Base-by-base conservation (phyloP, 805 yeast genomes). In the Yamadazyma akitaensis region DNA sequence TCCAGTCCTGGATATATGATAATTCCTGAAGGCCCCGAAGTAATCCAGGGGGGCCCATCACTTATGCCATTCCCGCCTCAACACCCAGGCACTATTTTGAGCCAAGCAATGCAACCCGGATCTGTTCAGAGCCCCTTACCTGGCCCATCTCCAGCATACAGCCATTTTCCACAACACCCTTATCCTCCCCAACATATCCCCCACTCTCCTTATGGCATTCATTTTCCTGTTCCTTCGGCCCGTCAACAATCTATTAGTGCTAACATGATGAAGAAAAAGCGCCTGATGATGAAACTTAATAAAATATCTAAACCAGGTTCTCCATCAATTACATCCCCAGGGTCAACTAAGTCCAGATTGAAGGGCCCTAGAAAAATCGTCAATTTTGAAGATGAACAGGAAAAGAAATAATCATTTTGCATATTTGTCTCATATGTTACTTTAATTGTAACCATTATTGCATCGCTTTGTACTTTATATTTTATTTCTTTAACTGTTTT, bases 211-310 rank as follows among this genome's bases (percentile, higher is more conserved):
- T 43, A 37, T 25, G 32, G 33, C 12, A 13, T 34, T 12, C 43
- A 38, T 11, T 41, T 38, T 34, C 49, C 45, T 5, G 37, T 32
- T n/a, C 46, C 46, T 24, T 47, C 47, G 11, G 39, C 53, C 12
- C 53, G 71, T 14, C 72, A 65, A 44, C 70, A 64, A 42, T 61
- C 63, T 12, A 59, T 60, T 14, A 63, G 66, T 44, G 61, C 65
- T 10, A 54, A 59, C 28, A 64, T 65, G 69, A 63, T 63, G 68
- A 55, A 57, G 47, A 66, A 65, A 49, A 57, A 64, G 44, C 55
- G 59, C 14, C 66, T 61, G 48, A 51, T 65, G 53, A 37, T 56
- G 48, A 44, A 46, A 37, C 55, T 51, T 14, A 51, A 46, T 17
- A 43, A 35, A 33, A 35, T 42, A 26, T 25, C 44, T 17, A 42